Evolutionary conservation across 257 asterid genomes (phyloP).

Genomic region (Primulina huaijiensis): DNA sequence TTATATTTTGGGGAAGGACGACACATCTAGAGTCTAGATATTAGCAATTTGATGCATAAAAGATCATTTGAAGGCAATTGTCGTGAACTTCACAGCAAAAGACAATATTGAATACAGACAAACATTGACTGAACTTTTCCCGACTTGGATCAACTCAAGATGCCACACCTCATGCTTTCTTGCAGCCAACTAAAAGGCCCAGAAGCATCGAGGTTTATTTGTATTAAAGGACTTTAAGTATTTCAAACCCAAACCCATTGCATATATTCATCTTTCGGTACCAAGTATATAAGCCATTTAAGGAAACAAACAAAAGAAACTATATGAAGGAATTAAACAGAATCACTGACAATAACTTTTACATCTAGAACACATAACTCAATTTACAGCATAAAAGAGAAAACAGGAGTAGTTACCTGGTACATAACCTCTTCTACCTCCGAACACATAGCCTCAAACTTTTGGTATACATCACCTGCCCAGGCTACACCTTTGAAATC

Average conservation of each 20-base stretch:
- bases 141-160: not conserved
- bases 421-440: slow-evolving; percentile 79
- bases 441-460: slow-evolving; percentile 75
- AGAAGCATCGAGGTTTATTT: not conserved
- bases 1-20: not conserved
- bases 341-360: not conserved
- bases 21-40: not conserved
- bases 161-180: not conserved
- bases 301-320: not conserved
- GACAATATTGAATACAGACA: not conserved
- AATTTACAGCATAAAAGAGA: not conserved
- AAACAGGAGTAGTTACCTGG: slow-evolving; percentile 43
- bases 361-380: not conserved
- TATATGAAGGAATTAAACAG: not conserved
- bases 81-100: not conserved
- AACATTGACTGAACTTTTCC: not conserved
- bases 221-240: not conserved
- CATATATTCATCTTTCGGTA: not conserved
- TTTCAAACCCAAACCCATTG: not conserved
- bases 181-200: not conserved
- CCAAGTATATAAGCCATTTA: not conserved
- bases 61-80: not conserved
- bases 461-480: slow-evolving; percentile 70
- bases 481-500: slow-evolving; percentile 70
- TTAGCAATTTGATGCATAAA: too few relatives aligned